Base-by-base conservation (phyloP, 139 green algal species). In the Eudorina sp. region DNA sequence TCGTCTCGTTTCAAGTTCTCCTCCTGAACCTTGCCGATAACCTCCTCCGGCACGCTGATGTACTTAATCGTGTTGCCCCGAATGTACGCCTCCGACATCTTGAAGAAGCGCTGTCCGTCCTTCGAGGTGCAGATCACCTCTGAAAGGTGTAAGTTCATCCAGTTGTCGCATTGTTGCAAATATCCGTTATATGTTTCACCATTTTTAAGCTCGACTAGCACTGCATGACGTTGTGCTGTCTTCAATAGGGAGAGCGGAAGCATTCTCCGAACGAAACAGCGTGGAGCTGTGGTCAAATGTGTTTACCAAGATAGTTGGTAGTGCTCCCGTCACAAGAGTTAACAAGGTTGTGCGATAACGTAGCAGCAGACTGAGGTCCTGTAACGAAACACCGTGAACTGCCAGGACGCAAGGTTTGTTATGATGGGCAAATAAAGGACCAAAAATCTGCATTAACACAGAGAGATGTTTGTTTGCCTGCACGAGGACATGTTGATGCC, bases 1-100 rank as follows among this genome's bases (percentile, higher is more conserved):
- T 90, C 85, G 53, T 95, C 90, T 46, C 91, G 78, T 48, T 85
- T 92, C 25, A 95, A 81, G 64, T 93, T 92, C 43, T 97, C 94
- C 74, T 99, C 96, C 76, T 97, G 93, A 2, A 98, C 97, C 90
- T 98, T 98, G 86, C 98, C 96, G 38, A 99, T 93, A 5, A 97
- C 95, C 93, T 99, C 97, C 48, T 99, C 97, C 7, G 97, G 98
- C 58, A 99, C 97, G 16, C 98, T 93, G 40, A 99, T 85, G 92
- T 99, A 99, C 86, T 99, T 99, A 85, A 99, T 98, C 5, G 97
- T 99, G 94, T 99, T 99, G 74, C 98, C 98, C 1, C 98, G 92
- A 34, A 99, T 92, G 89, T 98, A 99, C 5, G 94, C 94, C 84
- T 99, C 97, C 4, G 96, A 94, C 95, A 99, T 98, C 25, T 96